Base-by-base conservation (phyloP, 1,284 basidiomycete genomes). In the Apiotrichum domesticum region DNA sequence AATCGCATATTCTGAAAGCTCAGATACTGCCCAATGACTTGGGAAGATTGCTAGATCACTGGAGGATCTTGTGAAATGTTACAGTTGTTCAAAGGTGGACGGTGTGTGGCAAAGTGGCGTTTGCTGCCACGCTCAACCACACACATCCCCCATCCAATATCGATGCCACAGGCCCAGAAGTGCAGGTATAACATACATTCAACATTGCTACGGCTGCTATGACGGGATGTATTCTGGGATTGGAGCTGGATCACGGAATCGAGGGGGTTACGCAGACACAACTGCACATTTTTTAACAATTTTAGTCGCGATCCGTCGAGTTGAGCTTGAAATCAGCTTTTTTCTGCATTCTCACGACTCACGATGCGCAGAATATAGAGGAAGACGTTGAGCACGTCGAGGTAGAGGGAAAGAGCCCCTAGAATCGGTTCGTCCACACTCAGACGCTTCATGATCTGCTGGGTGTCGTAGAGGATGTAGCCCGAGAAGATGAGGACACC, bases 361-460 rank as follows among this genome's bases (percentile, higher is more conserved):
- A 76, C 72, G 4, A 77, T 63, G 40, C 75, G 66, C 29, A 77
- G 64, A 43, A 77, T 65, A 57, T 66, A 70, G 29, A 77, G 55
- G 70, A 77, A 75, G 32, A 75, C 57, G 58, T 74, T 74, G 55
- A 76, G 58, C 32, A 70, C 56, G 54, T 75, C 72, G 37, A 73
- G 57, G 57, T 77, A 77, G 3, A 42, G 21, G 1, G 10, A 6
- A 3, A 37, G 35, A 14, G 37, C 34, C 33, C 57, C 70, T 10
- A 76, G 45, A 48, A 75, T 71, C 2, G 66, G 66, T 64, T 78
- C 77, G 53, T 78, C 77, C 6, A 75, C 71, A 6, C 65, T 69
- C 6, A 76, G 61, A 11, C 74, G 63, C 67, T 76, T 77, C 72
- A 77, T 75, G 66, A 78, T 77, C 57, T 69, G 66, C 59, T 77